These are phyloP conservation scores for Lipomyces sp. DNA, from an alignment of 805 yeast species.

Conservation along the genomic window DNA sequence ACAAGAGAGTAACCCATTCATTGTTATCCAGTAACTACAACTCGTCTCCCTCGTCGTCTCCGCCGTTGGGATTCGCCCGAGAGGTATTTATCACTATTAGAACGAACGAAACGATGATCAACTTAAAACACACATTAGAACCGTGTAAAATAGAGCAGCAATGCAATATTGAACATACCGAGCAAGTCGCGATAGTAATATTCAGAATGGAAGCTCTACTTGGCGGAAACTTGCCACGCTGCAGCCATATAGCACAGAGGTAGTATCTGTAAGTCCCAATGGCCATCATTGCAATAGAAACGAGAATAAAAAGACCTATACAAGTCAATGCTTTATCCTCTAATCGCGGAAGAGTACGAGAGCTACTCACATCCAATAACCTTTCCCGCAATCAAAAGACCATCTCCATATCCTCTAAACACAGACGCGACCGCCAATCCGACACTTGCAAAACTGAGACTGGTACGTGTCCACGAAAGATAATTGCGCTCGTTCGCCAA, in stretches of 20 bases:
- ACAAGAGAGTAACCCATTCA: background rate
- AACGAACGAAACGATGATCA: slow-evolving; percentile 26
- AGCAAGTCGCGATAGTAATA: slow-evolving; percentile 20
- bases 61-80: slow-evolving; percentile 6
- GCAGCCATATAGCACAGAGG: slow-evolving; percentile 33
- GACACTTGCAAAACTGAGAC: slow-evolving; percentile 58
- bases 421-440: slow-evolving; percentile 64
- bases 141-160: background rate
- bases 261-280: slow-evolving; percentile 31
- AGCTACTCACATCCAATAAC: slow-evolving; percentile 25
- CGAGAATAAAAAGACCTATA: slow-evolving; percentile 23
- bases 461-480: slow-evolving; percentile 65
- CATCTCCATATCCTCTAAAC: slow-evolving; percentile 48
- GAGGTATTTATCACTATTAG: slow-evolving; percentile 28
- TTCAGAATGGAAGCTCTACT: slow-evolving; percentile 30
- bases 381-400: slow-evolving; percentile 26
- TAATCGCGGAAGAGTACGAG: background rate
- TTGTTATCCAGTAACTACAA: background rate
- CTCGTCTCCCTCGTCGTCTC: background rate
- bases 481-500: slow-evolving; percentile 67
- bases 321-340: background rate
- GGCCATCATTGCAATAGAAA: slow-evolving; percentile 27
- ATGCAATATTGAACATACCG: slow-evolving; percentile 15
- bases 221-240: slow-evolving; percentile 34
- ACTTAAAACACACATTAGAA: slow-evolving; percentile 12